Conservation (phyloP, 2,329 filamentous ascomycete species). For the Trichoderma citrinoviride region DNA sequence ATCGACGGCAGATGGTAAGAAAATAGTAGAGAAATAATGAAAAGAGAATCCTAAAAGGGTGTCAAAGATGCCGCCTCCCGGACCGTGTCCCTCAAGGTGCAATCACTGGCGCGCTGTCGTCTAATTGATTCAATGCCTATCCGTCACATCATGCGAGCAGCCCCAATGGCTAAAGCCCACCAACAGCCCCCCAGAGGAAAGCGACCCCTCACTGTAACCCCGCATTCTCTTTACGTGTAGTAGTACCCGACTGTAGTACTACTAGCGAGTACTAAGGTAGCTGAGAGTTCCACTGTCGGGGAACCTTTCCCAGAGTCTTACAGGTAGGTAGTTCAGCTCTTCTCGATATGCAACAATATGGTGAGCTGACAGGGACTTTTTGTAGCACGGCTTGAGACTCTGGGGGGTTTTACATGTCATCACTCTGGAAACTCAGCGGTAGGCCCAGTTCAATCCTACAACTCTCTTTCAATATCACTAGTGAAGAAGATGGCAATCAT, state of each 20-base stretch:
- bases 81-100: not conserved
- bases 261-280: not conserved
- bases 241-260: no score
- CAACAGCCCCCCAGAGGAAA: not conserved
- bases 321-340: not conserved
- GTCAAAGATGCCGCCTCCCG: not conserved
- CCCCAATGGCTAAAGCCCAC: slow-evolving; percentile 6
- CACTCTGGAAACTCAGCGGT: not conserved
- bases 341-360: not conserved
- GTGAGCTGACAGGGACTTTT: not conserved
- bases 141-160: slow-evolving; percentile 11
- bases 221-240: no score
- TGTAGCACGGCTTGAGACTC: not conserved
- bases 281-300: not conserved
- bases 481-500: no score
- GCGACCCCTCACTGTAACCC: slow-evolving; percentile 21
- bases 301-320: not conserved
- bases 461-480: no score
- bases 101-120: no score
- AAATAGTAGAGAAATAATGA: not conserved
- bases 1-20: not conserved
- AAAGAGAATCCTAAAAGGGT: not conserved
- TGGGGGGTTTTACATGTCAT: not conserved
- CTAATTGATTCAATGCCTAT: not conserved
- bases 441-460: no score